Base-by-base conservation (phyloP, 441 rosid genomes). In the Gossypium schwendimanii region DNA sequence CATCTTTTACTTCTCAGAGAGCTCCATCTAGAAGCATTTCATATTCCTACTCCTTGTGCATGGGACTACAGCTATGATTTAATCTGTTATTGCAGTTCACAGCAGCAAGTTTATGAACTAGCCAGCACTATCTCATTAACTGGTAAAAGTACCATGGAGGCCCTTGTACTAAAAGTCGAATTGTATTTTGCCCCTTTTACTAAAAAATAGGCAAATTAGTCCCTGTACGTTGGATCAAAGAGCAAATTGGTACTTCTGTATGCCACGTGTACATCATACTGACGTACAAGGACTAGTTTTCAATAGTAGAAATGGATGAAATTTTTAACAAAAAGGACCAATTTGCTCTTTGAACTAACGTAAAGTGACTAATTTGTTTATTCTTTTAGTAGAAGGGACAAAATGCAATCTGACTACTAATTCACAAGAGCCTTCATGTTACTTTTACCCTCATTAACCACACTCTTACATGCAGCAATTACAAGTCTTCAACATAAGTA, bases 381-480 rank as follows among this genome's bases (percentile, higher is more conserved):
- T 41, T 10, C 2, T 9, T 41, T 41, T 41, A 41, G 47, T 41
- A 41, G 47, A 41, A 10, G 12, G 14, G 47, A 10, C 47, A 41
- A 9, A 41, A 41, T 41, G 14, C 1, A 41, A 41, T 41, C 12
- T 41, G 47, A 41, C 47, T 9, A 9, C 47, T 10, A 41, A 10
- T 41, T 39, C 45, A 41, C 47, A 41, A 41, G 47, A 10, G 12
- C 47, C 47, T 41, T 41, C 47, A 9, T 41, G 12, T 9, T 41
- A 41, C 12, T 10, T 41, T 41, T 41, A 41, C 47, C 47, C 47
- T 41, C 47, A 21, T 49, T 67, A 11, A 67, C 71, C 59, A 67
- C 24, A 67, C 24, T 66, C 58, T 26, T 67, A 67, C 41, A 49
- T 24, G 58, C 58, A 67, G 18, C 44, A 67, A 66, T 4, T 67